These are phyloP conservation scores for Ulvella scutata DNA, from an alignment of 139 green algal genomes.

Conservation along the genomic window DNA sequence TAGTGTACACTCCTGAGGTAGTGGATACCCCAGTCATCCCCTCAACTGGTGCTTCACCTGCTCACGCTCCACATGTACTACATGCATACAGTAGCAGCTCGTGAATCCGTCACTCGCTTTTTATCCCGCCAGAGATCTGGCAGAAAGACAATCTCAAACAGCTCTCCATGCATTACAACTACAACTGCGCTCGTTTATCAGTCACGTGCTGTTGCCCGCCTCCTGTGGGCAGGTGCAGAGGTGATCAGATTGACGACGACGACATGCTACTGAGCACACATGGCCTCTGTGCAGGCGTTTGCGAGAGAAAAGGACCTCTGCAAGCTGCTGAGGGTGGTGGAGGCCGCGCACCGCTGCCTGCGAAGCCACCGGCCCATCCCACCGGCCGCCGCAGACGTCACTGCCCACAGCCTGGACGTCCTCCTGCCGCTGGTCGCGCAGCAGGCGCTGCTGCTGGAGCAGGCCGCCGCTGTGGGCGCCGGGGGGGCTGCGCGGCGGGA, in stretches of 20 bases:
- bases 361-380: not conserved
- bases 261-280: not conserved
- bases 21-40: no score
- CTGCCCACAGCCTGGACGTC: not conserved
- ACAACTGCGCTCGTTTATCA: no score
- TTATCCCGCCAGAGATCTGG: no score
- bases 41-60: no score
- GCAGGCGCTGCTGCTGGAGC: not conserved
- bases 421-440: not conserved
- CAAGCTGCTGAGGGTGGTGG: not conserved
- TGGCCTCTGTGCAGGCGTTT: not conserved
- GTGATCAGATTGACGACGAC: not conserved
- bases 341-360: not conserved
- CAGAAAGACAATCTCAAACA: no score
- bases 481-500: not conserved
- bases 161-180: no score
- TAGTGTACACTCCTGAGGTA: no score
- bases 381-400: not conserved
- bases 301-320: not conserved
- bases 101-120: no score
- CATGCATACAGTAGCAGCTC: no score
- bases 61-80: no score
- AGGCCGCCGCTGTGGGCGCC: not conserved
- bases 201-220: no score
- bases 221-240: not conserved